A percentile compares a stretch with the other conserved stretches of the same genome.
These are phyloP conservation scores for Phascolomyces articulosus DNA, from an alignment of 371 early-diverging fungal species.

Conservation along the genomic window DNA sequence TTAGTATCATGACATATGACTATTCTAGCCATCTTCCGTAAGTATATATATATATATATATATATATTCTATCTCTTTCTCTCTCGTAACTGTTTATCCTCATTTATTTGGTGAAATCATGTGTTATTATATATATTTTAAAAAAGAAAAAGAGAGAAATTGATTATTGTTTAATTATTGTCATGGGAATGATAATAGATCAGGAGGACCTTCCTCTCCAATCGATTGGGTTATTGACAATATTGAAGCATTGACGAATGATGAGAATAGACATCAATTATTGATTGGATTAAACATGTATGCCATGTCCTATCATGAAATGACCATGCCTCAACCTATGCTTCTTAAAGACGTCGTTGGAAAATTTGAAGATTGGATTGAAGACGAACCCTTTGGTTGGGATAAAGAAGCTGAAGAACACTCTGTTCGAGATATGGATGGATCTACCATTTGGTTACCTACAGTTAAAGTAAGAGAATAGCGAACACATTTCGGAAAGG, in stretches of 20 bases:
- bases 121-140: too few relatives aligned
- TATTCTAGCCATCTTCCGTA: conserved; percentile 49
- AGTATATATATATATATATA: conserved; percentile 17
- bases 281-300: conserved; percentile 62
- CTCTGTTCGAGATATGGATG: conserved; percentile 39
- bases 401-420: conserved; percentile 51
- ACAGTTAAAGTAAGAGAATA: conserved; percentile 42
- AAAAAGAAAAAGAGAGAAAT: background rate
- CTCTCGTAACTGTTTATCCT: too few relatives aligned
- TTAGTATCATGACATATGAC: conserved; percentile 70
- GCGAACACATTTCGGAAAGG: too few relatives aligned
- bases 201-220: conserved; percentile 59
- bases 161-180: background rate
- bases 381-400: conserved; percentile 37
- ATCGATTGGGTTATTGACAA: conserved; percentile 62
- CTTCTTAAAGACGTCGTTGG: conserved; percentile 39
- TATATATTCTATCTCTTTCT: background rate
- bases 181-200: conserved; percentile 18
- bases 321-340: conserved; percentile 31
- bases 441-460: conserved; percentile 56
- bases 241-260: conserved; percentile 42
- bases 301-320: conserved; percentile 50
- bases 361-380: conserved; percentile 21
- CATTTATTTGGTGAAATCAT: too few relatives aligned
- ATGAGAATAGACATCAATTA: conserved; percentile 43